Percentiles rank a stretch among this genome's conserved stretches.
phyloP scores from a whole-genome alignment of 1,284 basidiomycete genomes.

The Sporisorium scitamineum region DNA sequence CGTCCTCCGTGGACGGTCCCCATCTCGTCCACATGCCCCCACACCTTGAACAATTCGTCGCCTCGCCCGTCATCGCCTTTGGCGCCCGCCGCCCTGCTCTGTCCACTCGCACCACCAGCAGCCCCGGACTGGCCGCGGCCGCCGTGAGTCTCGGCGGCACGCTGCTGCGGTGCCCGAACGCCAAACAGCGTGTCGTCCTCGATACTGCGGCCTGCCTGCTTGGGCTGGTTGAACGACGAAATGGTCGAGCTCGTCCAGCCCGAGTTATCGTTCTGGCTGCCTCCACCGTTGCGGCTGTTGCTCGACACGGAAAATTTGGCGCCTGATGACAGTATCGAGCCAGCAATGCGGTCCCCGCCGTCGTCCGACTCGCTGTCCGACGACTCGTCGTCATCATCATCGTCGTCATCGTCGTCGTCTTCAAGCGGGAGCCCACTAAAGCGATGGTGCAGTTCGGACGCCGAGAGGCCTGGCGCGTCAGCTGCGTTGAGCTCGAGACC shows the following conservation, averaged over 20 bases:
- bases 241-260: slow-evolving; percentile 53
- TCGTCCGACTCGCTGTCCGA: slow-evolving; percentile 46
- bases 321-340: slow-evolving; percentile 41
- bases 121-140: slow-evolving; percentile 14
- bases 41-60: slow-evolving; percentile 46
- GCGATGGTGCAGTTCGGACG: slow-evolving; percentile 27
- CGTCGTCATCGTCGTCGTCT: slow-evolving; percentile 47
- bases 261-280: slow-evolving; percentile 40
- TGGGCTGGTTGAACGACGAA: slow-evolving; percentile 50
- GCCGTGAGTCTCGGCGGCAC: slow-evolving; percentile 12
- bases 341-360: slow-evolving; percentile 32
- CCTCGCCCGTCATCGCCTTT: slow-evolving; percentile 12
- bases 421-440: slow-evolving; percentile 30
- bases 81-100: slow-evolving; percentile 5
- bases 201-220: slow-evolving; percentile 48
- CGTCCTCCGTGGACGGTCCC: slow-evolving; percentile 60
- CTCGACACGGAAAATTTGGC: slow-evolving; percentile 47
- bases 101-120: not conserved
- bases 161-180: slow-evolving; percentile 42
- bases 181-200: slow-evolving; percentile 68
- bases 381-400: slow-evolving; percentile 50
- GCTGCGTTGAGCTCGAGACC: slow-evolving; percentile 38
- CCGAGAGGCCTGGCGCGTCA: slow-evolving; percentile 12
- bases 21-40: slow-evolving; percentile 57
- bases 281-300: slow-evolving; percentile 42